phyloP scores from a whole-genome alignment of 2,329 filamentous ascomycete genomes.

The Waltergamsia citrina region DNA sequence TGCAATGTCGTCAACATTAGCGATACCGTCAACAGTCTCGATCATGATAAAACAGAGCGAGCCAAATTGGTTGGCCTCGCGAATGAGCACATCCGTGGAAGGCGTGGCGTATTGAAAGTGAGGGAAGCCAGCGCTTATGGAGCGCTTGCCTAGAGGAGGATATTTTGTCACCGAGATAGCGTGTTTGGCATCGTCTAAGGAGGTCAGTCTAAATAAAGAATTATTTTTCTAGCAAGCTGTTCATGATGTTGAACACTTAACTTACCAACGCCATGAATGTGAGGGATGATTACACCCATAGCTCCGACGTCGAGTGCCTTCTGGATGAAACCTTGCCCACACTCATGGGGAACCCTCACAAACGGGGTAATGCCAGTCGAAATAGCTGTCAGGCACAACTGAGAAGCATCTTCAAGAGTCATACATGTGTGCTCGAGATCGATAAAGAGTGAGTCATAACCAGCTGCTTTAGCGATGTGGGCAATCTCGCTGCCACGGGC shows the following conservation, averaged over 20 bases:
- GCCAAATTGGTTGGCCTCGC: conserved; percentile 10
- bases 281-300: conserved; percentile 10
- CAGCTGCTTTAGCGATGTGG: conserved; percentile 17
- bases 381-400: conserved; percentile 13
- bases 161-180: conserved; percentile 13
- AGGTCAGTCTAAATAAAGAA: no score
- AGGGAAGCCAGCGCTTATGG: conserved; percentile 11
- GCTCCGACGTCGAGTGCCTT: conserved; percentile 8
- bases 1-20: conserved; percentile 17
- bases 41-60: conserved; percentile 17
- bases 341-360: conserved; percentile 8
- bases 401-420: conserved; percentile 14
- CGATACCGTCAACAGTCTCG: conserved; percentile 13
- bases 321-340: conserved; percentile 9
- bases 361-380: conserved; percentile 12
- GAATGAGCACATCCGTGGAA: conserved; percentile 6
- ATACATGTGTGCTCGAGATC: conserved; percentile 23
- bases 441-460: conserved; percentile 23
- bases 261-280: no score
- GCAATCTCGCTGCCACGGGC: conserved; percentile 13
- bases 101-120: conserved; percentile 10
- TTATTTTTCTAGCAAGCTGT: no score
- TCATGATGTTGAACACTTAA: no score
- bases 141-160: conserved; percentile 13
- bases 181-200: conserved; percentile 7